Base-by-base conservation (phyloP, 176 grass and related monocot genomes). In the Cenchrus purpureus region DNA sequence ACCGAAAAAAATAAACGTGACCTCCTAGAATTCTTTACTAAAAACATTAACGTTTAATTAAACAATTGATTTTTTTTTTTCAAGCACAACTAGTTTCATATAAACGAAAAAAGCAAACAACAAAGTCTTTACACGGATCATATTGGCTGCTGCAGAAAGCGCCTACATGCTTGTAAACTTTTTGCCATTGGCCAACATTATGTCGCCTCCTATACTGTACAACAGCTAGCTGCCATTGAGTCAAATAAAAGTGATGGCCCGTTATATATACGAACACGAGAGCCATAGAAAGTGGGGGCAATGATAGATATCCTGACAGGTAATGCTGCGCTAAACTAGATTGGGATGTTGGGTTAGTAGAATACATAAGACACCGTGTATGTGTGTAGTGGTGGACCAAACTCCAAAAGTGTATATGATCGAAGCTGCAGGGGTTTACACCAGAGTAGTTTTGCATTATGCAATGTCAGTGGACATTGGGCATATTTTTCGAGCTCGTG, bases 271-370 rank as follows among this genome's bases (percentile, higher is more conserved):
- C 14, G 22, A 82, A 69, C 14, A 34, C 57, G 40, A 60, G 63
- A 43, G 82, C 86, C 72, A 70, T 15, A 44, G 72, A 77, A 83
- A 20, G 86, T 76, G 86, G 79, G 77, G 25, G 43, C 62, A 87
- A 82, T 82, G 48, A 77, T 87, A 53, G 11, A 62, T 61, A 52
- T 77, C 5, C 68, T 46, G 22, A 69, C 53, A 42, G 61, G 4
- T 51, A 82, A 51, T 70, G 63, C 2, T 76, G 40, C 8, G 19
- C 28, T 69, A 62, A 87, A 77, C 53, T 61, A 77, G 62, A 49
- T 29, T 14, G 53, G 28, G 17, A 43, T 77, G 28, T 45, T 82
- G 67, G 66, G 84, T 79, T 79, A 86, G 66, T 72, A 79, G 66
- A 72, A 56, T 60, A 83, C 72, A 82, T 9, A 61, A 82, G 53